Evolutionary conservation across 2,329 filamentous ascomycete genomes (phyloP).

Genomic region (Cladosporium oxysporum): DNA sequence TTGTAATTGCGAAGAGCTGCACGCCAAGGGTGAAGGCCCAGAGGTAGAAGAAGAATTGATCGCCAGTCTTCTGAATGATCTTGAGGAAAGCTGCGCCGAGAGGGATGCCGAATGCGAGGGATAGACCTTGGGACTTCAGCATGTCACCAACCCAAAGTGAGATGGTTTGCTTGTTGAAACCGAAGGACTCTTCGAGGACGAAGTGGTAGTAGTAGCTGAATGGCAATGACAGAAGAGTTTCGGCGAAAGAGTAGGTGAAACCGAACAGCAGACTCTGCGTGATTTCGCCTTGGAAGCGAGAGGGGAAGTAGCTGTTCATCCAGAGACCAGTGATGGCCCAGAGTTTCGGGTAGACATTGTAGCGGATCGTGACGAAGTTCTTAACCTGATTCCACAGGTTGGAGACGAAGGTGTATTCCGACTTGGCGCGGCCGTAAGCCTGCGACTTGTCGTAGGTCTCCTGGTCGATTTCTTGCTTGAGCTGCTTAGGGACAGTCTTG

Average conservation of each 20-base stretch:
- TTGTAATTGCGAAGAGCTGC: conserved; percentile 91
- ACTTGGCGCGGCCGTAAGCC: conserved; percentile 94
- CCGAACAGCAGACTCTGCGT: conserved; percentile 91
- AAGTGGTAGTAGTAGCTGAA: conserved; percentile 90
- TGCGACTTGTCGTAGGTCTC: conserved; percentile 82
- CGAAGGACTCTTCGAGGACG: conserved; percentile 92
- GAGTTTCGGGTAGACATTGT: conserved; percentile 84
- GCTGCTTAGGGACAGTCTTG: conserved; percentile 78
- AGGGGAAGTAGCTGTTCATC: conserved; percentile 72
- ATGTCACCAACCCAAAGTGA: conserved; percentile 86
- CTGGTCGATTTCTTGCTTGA: conserved; percentile 83
- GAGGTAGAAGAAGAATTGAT: conserved; percentile 95
- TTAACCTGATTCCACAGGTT: conserved; percentile 84
- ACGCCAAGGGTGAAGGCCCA: conserved; percentile 90
- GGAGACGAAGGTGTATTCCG: conserved; percentile 79
- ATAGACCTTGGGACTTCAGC: conserved; percentile 84
- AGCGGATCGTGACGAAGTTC: conserved; percentile 86
- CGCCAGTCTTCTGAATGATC: conserved; percentile 92
- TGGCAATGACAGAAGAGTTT: conserved; percentile 77
- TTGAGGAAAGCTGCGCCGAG: conserved; percentile 89
- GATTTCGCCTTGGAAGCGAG: conserved; percentile 85
- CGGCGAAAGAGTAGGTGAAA: conserved; percentile 79
- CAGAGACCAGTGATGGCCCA: conserved; percentile 80
- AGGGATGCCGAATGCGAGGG: conserved; percentile 77
- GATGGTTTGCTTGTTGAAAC: conserved; percentile 97